phyloP scores from a whole-genome alignment of 2,329 filamentous ascomycete species.

The Phialocephala subalpina region DNA sequence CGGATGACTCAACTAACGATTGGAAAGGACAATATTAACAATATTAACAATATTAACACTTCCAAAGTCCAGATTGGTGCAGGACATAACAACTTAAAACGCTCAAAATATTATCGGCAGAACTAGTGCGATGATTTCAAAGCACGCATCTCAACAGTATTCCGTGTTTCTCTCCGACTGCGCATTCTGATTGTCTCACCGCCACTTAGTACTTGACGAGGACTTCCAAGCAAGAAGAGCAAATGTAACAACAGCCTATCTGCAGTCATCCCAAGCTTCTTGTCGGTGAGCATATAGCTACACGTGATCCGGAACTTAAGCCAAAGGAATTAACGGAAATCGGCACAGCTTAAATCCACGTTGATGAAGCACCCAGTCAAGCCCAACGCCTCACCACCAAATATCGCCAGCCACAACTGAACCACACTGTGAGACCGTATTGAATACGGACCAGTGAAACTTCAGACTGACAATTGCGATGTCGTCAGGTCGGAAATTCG shows the following conservation, averaged over 20 bases:
- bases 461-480: background rate
- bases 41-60: too few species aligned
- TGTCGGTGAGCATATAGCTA: background rate
- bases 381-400: background rate
- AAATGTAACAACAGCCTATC: background rate
- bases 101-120: background rate
- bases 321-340: background rate
- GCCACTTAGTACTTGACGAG: background rate
- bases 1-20: background rate
- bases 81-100: background rate
- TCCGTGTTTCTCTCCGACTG: background rate
- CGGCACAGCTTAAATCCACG: conserved; percentile 9
- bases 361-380: background rate
- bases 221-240: background rate
- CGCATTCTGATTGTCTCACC: background rate
- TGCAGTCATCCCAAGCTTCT: background rate
- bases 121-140: background rate
- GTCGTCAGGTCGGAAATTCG: too few species aligned
- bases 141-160: background rate
- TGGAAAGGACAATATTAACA: background rate
- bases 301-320: background rate
- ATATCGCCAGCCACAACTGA: background rate
- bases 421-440: background rate
- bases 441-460: background rate
- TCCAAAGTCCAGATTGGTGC: background rate